Evolutionary conservation across 2,329 filamentous ascomycete genomes (phyloP), one percentile per base, ranked within the genome.

Genomic region (Keithomyces neogunnii): DNA sequence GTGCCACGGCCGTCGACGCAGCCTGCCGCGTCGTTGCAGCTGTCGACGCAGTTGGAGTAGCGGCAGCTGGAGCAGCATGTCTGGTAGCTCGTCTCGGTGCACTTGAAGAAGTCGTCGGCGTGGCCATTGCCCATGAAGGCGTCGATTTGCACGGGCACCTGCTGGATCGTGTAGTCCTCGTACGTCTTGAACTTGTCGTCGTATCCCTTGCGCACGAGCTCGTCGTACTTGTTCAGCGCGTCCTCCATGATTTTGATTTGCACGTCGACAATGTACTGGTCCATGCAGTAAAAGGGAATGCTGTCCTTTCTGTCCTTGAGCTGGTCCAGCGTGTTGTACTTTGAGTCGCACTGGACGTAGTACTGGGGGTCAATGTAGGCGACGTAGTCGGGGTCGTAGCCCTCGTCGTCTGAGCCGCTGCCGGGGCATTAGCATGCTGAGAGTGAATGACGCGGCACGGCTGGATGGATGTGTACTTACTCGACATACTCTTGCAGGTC

Each of bases 91-190:
- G 47, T 51, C 36, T 48, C 40, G 26, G 31, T 45, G 49, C 55
- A 59, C 13, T 52, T 46, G 44, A 59, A 59, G 38, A 54, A 57
- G 13, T 52, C 47, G 31, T 51, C 30, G 7, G 30, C 56, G 5
- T 52, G 43, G 31, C 51, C 51, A 43, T 26, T 48, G 32, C 9
- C 47, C 36, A 55, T 53, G 47, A 53, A 58, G 1, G 49, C 48
- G 19, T 57, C 43, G 30, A 58, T 49, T 42, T 54, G 49, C n/a
- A 28, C 11, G 1, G 47, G 45, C 1, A 53, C 49, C 32, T 51
- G 46, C 19, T 51, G 42, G 39, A 54, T 52, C 45, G 55, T 43
- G 39, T 47, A 48, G 6, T 48, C 26, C 30, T 47, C 50, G 40
- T 50, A 56, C 2, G 26, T 47, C 4, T 49, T 42, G 42, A 57